These are phyloP conservation scores for Salvia splendens DNA, from an alignment of 257 asterid genomes.

Conservation along the genomic window DNA sequence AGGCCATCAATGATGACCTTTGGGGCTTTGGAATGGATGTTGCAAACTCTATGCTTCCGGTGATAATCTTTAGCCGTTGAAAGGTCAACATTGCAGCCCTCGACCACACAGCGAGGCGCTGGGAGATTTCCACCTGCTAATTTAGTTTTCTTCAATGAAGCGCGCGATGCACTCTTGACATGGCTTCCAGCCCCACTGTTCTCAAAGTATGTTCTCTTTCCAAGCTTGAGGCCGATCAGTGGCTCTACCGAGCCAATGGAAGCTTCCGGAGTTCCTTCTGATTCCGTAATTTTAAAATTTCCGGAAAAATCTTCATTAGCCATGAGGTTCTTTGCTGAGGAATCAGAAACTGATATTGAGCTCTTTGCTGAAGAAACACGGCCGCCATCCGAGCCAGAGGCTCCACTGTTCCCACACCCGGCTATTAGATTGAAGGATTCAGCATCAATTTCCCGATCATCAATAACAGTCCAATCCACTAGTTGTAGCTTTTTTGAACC, in stretches of 20 bases:
- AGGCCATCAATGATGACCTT: conserved; percentile 66
- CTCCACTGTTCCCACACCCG: conserved; percentile 20
- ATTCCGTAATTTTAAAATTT: conserved; percentile 29
- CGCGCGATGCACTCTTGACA: conserved; percentile 49
- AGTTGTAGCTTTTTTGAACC: conserved; percentile 66
- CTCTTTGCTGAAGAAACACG: conserved; percentile 73
- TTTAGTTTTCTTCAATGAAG: conserved; percentile 54
- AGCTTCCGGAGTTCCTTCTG: conserved; percentile 42
- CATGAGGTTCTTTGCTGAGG: conserved; percentile 57
- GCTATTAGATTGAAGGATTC: conserved; percentile 67
- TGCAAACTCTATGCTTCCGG: conserved; percentile 88
- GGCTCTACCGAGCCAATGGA: conserved; percentile 62
- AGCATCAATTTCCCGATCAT: conserved; percentile 61
- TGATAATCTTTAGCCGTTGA: conserved; percentile 82
- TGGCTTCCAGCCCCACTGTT: conserved; percentile 47
- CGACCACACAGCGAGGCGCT: conserved; percentile 65
- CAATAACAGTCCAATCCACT: conserved; percentile 69
- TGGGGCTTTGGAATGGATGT: conserved; percentile 70
- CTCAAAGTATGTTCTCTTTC: conserved; percentile 81
- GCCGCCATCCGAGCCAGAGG: conserved; percentile 61
- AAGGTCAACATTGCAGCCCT: conserved; percentile 81
- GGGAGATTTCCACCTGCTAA: conserved; percentile 43
- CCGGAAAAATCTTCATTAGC: conserved; percentile 42
- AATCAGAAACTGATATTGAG: conserved; percentile 75
- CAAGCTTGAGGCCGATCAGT: conserved; percentile 71